Evolutionary conservation across 1,139 yeast species (phyloP), one percentile per base, ranked within the genome.

Genomic region (Saccharomyces hybrid): DNA sequence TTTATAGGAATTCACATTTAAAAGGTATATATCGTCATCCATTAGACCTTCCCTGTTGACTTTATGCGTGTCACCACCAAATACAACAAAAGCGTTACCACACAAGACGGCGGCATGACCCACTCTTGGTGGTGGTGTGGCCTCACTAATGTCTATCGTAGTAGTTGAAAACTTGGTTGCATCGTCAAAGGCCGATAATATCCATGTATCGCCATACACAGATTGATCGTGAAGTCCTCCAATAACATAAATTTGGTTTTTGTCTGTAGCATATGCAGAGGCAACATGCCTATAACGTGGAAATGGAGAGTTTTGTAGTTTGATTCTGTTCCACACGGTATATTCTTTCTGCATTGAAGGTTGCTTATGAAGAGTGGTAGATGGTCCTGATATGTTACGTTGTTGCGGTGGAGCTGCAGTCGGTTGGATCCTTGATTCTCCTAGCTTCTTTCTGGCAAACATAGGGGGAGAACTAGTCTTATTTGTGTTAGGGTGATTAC

Each of bases 231-330:
- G 87, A 53, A 95, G 77, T 2, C 99, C 99, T 44, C 99, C 99
- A 89, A 93, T 91, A 49, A 95, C 79, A 68, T 83, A 90, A 27
- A 91, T 76, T 60, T 89, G 95, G 56, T 90, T 88, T 58, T 85
- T 84, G 29, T 90, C 95, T 24, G 95, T 84, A 8, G 86, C 75
- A 50, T 83, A 76, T 31, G 87, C 75, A 1, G 90, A 80, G 0
- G 97, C 93, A 0, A 96, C 89, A 70, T 93, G 98, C 64, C 98
- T 85, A 69, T 90, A 90, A 50, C 98, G 80, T 5, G 99, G 98
- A 66, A 93, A 90, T 0, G 98, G 98, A 2, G 95, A 85, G 63
- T 87, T 82, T 59, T 76, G 76, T 47, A 91, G 75, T 64, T 82
- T 82, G 62, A 80, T 79, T 64, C 88, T 79, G 51, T 79, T 78